These are phyloP conservation scores for Mucor plumbeus DNA, from an alignment of 371 early-diverging fungal genomes.

Conservation along the genomic window DNA sequence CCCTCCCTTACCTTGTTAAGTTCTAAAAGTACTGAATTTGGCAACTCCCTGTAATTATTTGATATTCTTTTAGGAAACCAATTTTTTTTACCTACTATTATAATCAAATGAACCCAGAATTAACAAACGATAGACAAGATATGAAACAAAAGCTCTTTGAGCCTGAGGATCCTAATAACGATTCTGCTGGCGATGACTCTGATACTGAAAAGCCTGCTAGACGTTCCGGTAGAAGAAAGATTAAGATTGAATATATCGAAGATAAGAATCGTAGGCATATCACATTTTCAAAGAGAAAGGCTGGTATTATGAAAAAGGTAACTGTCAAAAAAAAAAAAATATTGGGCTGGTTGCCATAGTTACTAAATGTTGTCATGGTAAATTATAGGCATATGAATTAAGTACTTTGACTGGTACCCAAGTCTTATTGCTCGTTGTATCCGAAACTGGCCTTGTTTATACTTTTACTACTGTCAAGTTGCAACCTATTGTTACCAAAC, in stretches of 20 bases:
- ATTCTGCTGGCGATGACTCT: conserved; percentile 30
- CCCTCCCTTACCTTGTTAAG: conserved; percentile 29
- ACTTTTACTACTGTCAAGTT: conserved; percentile 98
- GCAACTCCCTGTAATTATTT: conserved; percentile 28
- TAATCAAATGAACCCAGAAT: conserved; percentile 26
- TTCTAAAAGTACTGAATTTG: conserved; percentile 32
- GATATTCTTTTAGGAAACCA: conserved; percentile 11
- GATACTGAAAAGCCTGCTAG: conserved; percentile 60
- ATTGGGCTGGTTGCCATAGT: background rate
- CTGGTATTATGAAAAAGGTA: conserved; percentile 98
- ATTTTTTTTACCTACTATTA: conserved; percentile 18
- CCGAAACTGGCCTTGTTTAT: conserved; percentile 98
- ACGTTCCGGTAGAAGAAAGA: conserved; percentile 87
- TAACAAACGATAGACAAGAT: conserved; percentile 19
- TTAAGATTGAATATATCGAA: conserved; percentile 96
- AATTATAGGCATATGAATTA: conserved; percentile 91
- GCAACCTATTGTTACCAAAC: conserved; percentile 93
- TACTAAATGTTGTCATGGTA: background rate
- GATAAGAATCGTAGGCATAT: conserved; percentile 95
- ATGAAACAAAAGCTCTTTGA: conserved; percentile 28
- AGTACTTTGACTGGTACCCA: conserved; percentile 97
- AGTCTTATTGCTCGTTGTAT: conserved; percentile 95
- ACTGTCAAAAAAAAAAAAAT: conserved; percentile 1
- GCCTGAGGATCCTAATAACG: conserved; percentile 26
- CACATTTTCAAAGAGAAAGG: conserved; percentile 98